Conservation (phyloP, 1,284 basidiomycete genomes). For the Boletus smithii region DNA sequence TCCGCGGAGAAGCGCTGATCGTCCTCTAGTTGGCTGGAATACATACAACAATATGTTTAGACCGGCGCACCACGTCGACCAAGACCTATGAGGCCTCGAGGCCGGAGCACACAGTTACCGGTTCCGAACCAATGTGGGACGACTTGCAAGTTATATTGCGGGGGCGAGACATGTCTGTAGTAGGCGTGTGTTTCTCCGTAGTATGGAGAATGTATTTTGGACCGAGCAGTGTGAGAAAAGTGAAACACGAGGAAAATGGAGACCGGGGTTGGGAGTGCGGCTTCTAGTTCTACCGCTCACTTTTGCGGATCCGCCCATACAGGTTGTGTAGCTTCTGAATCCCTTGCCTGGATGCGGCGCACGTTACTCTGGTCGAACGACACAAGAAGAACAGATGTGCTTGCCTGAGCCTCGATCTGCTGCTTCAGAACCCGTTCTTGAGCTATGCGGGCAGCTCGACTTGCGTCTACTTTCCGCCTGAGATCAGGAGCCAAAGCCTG, state of each 20-base stretch:
- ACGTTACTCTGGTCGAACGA: constrained; percentile 6
- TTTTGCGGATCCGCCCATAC: constrained; percentile 44
- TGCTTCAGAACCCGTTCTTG: constrained; percentile 53
- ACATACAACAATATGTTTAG: no score
- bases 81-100: no score
- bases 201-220: not conserved
- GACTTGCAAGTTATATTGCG: constrained; percentile 2
- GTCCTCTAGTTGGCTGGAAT: not conserved
- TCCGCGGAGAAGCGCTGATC: not conserved
- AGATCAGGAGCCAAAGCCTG: constrained; percentile 70
- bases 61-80: no score
- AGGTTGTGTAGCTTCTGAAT: constrained; percentile 50
- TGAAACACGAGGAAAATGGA: constrained; percentile 2
- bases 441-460: constrained; percentile 52
- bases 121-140: not conserved
- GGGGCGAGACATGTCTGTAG: not conserved
- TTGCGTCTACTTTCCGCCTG: constrained; percentile 61
- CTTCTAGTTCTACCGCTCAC: constrained; percentile 5
- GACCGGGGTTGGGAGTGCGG: not conserved
- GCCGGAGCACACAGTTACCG: not conserved
- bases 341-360: constrained; percentile 22
- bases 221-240: not conserved
- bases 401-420: constrained; percentile 55
- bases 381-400: constrained; percentile 19
- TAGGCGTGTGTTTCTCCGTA: not conserved